Evolutionary conservation across 2,329 filamentous ascomycete species (phyloP), one percentile per base, ranked within the genome.

Genomic region (Parafenestella ontariensis): DNA sequence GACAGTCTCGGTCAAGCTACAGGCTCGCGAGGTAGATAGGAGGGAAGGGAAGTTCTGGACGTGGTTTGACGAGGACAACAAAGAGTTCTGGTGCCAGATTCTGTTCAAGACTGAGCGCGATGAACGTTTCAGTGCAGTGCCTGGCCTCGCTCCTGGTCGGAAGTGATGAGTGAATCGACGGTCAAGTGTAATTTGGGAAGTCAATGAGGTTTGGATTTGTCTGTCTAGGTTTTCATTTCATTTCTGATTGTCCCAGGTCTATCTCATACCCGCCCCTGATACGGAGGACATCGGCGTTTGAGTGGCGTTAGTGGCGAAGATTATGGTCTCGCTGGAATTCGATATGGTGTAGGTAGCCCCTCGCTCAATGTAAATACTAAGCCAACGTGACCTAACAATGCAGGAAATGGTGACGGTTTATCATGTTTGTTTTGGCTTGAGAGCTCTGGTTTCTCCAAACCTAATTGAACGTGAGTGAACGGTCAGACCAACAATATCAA

Each of bases 101-200:
- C 90, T 98, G 82, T 99, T 98, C 80, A 95, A 97, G 85, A 98
- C 95, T 34, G 95, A 99, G 82, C 87, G 95, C 61, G 95, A 98
- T 79, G 94, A 97, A 83, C 84, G 92, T 56, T 98, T 87, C 67
- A 85, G 82, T 67, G 85, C 85, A 65, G 87, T 89, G 39, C 87
- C 87, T 31, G 87, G 87, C 52, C 74, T 89, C 71, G 86, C 85
- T 13, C 83, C 85, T 44, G 74, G 71, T 10, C 66, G 73, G 31
- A 73, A 72, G 58, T 76, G 71, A 41, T n/a, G 5, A 37, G 36
- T 43, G 55, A 34, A 15, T 3, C 31, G 15, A 34, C 31, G 6
- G 31, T 17, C 31, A 17, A 34, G 58, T 52, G 52, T 61, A 24
- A 6, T 28, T 29, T 18, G 3, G 3, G 13, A n/a, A n/a, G 5